A percentile compares a stretch with the other conserved stretches of the same genome.
phyloP scores from a whole-genome alignment of 2,329 filamentous ascomycete species.

The Thielaviopsis musarum region DNA sequence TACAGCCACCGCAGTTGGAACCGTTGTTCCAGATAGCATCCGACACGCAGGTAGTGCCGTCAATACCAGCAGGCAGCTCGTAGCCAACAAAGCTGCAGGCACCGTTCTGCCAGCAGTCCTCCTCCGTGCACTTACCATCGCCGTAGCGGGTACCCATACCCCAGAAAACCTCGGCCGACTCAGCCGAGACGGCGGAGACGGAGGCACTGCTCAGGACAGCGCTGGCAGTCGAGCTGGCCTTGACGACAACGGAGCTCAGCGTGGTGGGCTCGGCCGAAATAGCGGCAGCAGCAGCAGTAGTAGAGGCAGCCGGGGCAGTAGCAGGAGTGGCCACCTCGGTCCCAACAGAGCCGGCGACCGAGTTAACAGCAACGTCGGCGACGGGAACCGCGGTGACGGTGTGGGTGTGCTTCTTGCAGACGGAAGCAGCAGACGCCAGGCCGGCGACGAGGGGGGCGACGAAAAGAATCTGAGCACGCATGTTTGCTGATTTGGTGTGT shows the following conservation, averaged over 20 bases:
- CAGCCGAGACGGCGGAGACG: not conserved
- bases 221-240: not conserved
- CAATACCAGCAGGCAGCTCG: constrained; percentile 4
- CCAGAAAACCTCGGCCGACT: not conserved
- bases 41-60: constrained; percentile 6
- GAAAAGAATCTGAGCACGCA: not conserved
- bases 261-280: not conserved
- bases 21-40: constrained; percentile 11
- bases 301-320: not conserved
- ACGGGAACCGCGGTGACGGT: not conserved
- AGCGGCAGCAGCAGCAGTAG: not conserved
- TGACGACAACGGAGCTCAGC: not conserved
- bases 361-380: no score
- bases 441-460: not conserved
- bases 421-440: not conserved
- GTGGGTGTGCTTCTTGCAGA: not conserved
- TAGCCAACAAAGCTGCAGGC: constrained; percentile 8
- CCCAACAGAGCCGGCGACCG: not conserved
- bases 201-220: not conserved
- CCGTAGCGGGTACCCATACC: constrained; percentile 7
- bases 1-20: constrained; percentile 10
- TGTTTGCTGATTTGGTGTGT: not conserved
- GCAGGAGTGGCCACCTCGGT: not conserved
- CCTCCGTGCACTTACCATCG: not conserved
- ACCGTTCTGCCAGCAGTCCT: constrained; percentile 1